Conservation (phyloP, 768 basidiomycete species). For the Ramaria sp. region DNA sequence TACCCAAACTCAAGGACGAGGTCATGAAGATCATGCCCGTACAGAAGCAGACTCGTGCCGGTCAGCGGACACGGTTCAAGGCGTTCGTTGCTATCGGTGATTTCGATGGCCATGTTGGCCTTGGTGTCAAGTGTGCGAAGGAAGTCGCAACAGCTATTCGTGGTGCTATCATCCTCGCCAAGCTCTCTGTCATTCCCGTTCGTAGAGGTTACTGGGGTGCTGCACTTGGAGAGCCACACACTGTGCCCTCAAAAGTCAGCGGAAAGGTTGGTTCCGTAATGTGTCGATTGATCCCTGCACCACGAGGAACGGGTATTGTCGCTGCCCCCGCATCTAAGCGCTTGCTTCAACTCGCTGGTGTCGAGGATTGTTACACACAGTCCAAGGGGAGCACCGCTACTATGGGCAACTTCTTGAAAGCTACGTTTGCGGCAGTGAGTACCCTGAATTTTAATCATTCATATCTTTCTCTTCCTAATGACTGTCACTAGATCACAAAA, state of each 20-base stretch:
- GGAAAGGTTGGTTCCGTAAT: conserved; percentile 99
- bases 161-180: conserved; percentile 98
- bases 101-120: conserved; percentile 95
- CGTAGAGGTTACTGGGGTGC: conserved; percentile 99
- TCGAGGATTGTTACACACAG: conserved; percentile 96
- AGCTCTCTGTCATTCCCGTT: conserved; percentile 95
- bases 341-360: conserved; percentile 92
- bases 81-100: conserved; percentile 99
- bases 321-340: conserved; percentile 97
- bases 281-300: conserved; percentile 97
- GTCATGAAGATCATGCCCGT: conserved; percentile 99
- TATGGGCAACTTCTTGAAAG: conserved; percentile 98
- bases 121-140: conserved; percentile 99
- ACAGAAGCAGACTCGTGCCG: conserved; percentile 99
- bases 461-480: background rate
- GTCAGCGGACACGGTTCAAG: conserved; percentile 99
- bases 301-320: conserved; percentile 98
- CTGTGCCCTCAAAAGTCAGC: conserved; percentile 95
- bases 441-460: background rate
- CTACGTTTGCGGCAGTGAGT: conserved; percentile 84
- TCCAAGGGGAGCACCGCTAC: conserved; percentile 98
- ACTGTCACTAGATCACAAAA: conserved; percentile 70
- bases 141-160: conserved; percentile 99
- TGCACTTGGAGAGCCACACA: conserved; percentile 97
- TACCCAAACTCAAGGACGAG: conserved; percentile 98